Percentiles rank a stretch among this genome's conserved stretches.
phyloP scores from a whole-genome alignment of 352 stramenopile genomes.

The Elongisporangium prolatum region DNA sequence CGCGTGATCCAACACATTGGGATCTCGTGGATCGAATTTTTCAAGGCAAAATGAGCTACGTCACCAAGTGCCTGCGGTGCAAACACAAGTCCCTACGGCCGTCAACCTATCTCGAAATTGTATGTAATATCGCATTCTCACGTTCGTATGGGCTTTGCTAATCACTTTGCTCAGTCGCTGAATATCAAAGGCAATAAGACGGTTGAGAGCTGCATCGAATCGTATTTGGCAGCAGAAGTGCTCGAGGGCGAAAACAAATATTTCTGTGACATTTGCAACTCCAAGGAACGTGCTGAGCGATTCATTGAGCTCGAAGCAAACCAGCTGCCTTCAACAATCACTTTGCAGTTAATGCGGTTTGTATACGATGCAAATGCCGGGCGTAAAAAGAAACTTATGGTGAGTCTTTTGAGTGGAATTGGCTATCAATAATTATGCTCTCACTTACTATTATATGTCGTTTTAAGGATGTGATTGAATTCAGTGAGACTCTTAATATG shows the following conservation, averaged over 20 bases:
- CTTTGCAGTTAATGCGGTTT: slow-evolving; percentile 81
- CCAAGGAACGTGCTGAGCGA: slow-evolving; percentile 73
- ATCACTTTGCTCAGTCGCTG: slow-evolving; percentile 37
- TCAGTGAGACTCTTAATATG: slow-evolving; percentile 78
- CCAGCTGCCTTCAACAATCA: slow-evolving; percentile 61
- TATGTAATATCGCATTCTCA: slow-evolving; percentile 13
- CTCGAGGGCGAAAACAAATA: slow-evolving; percentile 87
- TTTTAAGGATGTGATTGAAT: slow-evolving; percentile 79
- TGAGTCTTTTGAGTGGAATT: no score
- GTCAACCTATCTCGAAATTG: slow-evolving; percentile 82
- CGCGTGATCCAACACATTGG: slow-evolving; percentile 40
- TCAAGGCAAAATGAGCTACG: slow-evolving; percentile 79
- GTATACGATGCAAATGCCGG: slow-evolving; percentile 75
- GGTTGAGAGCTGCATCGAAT: slow-evolving; percentile 62
- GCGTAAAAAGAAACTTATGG: slow-evolving; percentile 85
- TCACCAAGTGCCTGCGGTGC: slow-evolving; percentile 77
- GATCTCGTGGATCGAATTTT: slow-evolving; percentile 76
- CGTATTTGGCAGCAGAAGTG: slow-evolving; percentile 67
- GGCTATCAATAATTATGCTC: no score
- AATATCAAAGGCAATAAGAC: slow-evolving; percentile 83
- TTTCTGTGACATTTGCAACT: slow-evolving; percentile 69
- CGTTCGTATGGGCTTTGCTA: not conserved
- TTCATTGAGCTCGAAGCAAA: slow-evolving; percentile 60
- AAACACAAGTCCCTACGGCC: slow-evolving; percentile 53
- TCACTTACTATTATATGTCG: no score